Percentiles rank a stretch among this genome's conserved stretches.
These are phyloP conservation scores for Coemansia sp. DNA, from an alignment of 192 early-diverging fungal species.

Conservation along the genomic window DNA sequence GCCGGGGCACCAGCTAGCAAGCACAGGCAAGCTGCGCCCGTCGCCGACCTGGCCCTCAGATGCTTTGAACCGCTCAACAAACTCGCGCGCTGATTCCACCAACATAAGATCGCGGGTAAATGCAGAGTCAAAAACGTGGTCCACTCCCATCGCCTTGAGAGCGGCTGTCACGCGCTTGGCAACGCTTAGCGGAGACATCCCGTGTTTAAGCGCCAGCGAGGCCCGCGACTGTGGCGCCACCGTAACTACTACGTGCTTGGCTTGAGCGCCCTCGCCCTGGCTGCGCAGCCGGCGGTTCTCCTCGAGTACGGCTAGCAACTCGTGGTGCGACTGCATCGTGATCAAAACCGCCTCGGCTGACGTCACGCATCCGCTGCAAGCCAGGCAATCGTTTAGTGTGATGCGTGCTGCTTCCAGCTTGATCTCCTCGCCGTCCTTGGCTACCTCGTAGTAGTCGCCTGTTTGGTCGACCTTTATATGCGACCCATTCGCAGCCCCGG, in stretches of 20 bases:
- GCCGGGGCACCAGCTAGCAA: constrained; percentile 70
- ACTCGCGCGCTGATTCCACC: constrained; percentile 81
- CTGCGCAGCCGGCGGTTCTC: constrained; percentile 34
- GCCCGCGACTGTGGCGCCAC: constrained; percentile 89
- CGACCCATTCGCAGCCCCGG: constrained; percentile 57
- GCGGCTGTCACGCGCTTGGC: constrained; percentile 69
- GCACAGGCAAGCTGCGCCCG: constrained; percentile 55
- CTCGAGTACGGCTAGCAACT: constrained; percentile 59
- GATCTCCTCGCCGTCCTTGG: constrained; percentile 78
- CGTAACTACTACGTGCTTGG: constrained; percentile 70
- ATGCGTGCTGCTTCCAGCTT: constrained; percentile 85
- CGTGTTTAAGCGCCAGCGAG: constrained; percentile 85
- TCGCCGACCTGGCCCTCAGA: constrained; percentile 33
- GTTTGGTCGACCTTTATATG: constrained; percentile 71
- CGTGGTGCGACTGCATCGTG: constrained; percentile 88
- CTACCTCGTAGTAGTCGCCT: constrained; percentile 90
- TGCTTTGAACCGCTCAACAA: constrained; percentile 70
- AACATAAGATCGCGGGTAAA: constrained; percentile 88
- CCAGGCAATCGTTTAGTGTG: constrained; percentile 94
- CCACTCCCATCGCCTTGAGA: constrained; percentile 78
- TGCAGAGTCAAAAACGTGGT: constrained; percentile 85
- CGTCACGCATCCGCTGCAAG: constrained; percentile 98
- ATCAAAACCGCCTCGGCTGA: constrained; percentile 95
- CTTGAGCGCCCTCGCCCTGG: constrained; percentile 15
- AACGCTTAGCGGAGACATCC: constrained; percentile 64